These are phyloP conservation scores for Avena insularis DNA, from an alignment of 176 grass and related monocot species.

Conservation along the genomic window DNA sequence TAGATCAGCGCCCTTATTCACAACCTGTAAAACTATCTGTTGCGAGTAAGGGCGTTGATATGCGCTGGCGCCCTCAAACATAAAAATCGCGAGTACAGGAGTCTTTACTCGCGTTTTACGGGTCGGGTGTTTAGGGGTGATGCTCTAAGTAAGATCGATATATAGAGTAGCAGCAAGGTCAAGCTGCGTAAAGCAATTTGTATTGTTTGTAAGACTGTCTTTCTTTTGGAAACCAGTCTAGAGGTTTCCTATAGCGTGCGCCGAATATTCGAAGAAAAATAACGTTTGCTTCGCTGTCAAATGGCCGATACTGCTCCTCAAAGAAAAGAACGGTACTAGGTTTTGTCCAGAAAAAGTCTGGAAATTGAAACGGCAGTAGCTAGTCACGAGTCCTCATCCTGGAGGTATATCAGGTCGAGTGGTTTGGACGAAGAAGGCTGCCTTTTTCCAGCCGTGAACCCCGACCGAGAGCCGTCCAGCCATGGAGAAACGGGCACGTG, in stretches of 20 bases:
- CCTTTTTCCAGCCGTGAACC: not conserved
- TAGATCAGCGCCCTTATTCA: too few species aligned
- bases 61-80: too few species aligned
- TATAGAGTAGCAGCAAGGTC: too few species aligned
- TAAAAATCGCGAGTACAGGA: too few species aligned
- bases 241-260: not conserved
- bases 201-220: not conserved
- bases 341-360: not conserved
- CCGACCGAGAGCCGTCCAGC: constrained; percentile 22
- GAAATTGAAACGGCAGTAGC: not conserved
- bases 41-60: too few species aligned
- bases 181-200: not conserved
- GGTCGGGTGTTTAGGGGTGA: too few species aligned
- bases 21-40: too few species aligned
- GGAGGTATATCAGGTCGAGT: not conserved
- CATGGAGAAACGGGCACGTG: not conserved
- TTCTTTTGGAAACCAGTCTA: not conserved
- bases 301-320: too few species aligned
- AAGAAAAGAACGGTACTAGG: not conserved
- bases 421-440: not conserved
- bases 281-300: not conserved
- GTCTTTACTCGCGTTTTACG: too few species aligned
- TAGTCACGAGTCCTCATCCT: too few species aligned
- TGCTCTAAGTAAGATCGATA: too few species aligned
- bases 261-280: not conserved